A percentile compares a stretch with the other conserved stretches of the same genome.
Conservation (phyloP, 2,329 filamentous ascomycete genomes). For the Phaeosphaeriaceae sp. region DNA sequence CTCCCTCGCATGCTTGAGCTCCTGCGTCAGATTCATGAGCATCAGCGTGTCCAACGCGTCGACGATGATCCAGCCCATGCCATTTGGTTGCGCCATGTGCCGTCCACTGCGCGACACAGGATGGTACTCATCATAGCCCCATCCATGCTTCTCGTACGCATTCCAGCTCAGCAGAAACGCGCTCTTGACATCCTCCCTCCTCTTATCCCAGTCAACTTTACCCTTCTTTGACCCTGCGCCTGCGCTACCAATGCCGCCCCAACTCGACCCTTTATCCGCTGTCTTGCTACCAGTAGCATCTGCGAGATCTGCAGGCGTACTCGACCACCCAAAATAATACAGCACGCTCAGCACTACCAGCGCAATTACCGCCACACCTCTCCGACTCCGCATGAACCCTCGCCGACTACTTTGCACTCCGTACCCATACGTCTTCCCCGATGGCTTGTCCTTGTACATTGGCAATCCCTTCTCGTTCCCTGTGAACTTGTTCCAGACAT, state of each 20-base stretch:
- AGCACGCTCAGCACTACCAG: slow-evolving; percentile 65
- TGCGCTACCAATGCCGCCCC: slow-evolving; percentile 26
- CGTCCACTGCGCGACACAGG: slow-evolving; percentile 79
- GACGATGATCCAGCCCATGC: slow-evolving; percentile 97
- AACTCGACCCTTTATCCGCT: slow-evolving; percentile 44
- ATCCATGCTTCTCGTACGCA: slow-evolving; percentile 89
- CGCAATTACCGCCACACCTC: slow-evolving; percentile 61
- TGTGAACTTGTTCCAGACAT: slow-evolving; percentile 61
- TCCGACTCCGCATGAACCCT: slow-evolving; percentile 62
- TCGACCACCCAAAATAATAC: slow-evolving; percentile 71
- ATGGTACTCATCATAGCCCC: slow-evolving; percentile 90
- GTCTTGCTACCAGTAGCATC: slow-evolving; percentile 42
- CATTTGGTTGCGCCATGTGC: slow-evolving; percentile 81
- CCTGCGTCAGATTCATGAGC: slow-evolving; percentile 93
- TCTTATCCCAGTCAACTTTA: slow-evolving; percentile 74
- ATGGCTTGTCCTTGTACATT: slow-evolving; percentile 99
- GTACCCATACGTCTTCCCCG: slow-evolving; percentile 63
- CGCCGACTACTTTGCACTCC: slow-evolving; percentile 61
- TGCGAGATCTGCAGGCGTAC: slow-evolving; percentile 40
- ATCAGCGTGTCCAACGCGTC: slow-evolving; percentile 97
- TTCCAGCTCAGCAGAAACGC: slow-evolving; percentile 93
- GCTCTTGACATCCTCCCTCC: slow-evolving; percentile 83
- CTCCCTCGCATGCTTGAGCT: slow-evolving; percentile 81
- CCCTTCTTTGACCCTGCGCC: slow-evolving; percentile 36
- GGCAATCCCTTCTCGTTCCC: slow-evolving; percentile 71